Conservation (phyloP, 1,284 basidiomycete genomes). For the Pterulicium gracile region DNA sequence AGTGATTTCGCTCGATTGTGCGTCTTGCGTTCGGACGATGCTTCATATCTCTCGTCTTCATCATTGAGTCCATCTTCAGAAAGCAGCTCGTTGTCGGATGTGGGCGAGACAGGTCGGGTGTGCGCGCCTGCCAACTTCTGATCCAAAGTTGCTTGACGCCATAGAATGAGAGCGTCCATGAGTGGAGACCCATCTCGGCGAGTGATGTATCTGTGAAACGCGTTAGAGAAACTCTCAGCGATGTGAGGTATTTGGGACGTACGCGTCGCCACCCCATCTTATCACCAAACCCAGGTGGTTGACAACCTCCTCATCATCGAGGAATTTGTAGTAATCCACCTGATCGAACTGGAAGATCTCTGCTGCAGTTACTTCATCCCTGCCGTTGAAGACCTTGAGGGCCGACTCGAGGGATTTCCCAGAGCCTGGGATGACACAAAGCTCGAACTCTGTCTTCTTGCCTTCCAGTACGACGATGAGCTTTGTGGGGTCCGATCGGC, state of each 20-base stretch:
- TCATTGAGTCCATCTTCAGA: conserved; percentile 12
- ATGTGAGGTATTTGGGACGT: conserved; percentile 15
- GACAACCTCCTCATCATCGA: conserved; percentile 44
- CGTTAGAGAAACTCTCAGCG: background rate
- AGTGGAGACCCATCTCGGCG: conserved; percentile 51
- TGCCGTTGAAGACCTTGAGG: conserved; percentile 22
- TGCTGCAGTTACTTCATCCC: conserved; percentile 40
- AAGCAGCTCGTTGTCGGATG: conserved; percentile 14
- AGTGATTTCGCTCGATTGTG: conserved; percentile 21
- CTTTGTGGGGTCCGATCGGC: conserved; percentile 36
- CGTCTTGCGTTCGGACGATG: background rate
- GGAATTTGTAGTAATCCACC: conserved; percentile 42
- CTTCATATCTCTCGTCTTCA: conserved; percentile 10
- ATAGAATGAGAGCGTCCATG: conserved; percentile 51
- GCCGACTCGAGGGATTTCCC: background rate
- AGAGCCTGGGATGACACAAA: conserved; percentile 35
- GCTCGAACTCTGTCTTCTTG: conserved; percentile 44
- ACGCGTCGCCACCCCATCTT: conserved; percentile 54
- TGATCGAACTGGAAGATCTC: conserved; percentile 41
- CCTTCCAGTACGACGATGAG: conserved; percentile 50
- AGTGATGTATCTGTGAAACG: conserved; percentile 45
- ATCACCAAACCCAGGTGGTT: conserved; percentile 51
- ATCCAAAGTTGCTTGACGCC: conserved; percentile 41
- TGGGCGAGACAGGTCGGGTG: conserved; percentile 22
- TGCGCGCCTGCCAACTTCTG: conserved; percentile 16